Evolutionary conservation across 208 protist genomes (phyloP), one percentile per base, ranked within the genome.

Genomic region (Trypanosoma grayi): DNA sequence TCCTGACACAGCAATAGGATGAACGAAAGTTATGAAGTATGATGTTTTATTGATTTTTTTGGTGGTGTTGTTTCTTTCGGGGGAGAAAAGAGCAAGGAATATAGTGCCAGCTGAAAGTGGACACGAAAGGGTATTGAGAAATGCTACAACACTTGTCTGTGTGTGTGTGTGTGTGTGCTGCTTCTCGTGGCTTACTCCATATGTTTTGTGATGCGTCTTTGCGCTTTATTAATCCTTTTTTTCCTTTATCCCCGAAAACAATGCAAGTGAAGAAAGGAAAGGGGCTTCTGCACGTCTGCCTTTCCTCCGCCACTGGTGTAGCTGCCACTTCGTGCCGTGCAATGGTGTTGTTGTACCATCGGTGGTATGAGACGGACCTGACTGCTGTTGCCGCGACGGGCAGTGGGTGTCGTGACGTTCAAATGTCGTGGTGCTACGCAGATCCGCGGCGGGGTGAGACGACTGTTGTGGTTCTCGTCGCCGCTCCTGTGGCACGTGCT

Each of bases 401-500:
- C 28, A n/a, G 56, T 27, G 33, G 41, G 28, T 59, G 54, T 39
- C 56, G 66, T 34, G 51, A 72, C 5, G 52, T 59, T 0, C 36
- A 51, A 39, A 65, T 72, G 57, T 64, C 66, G 31, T 72, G 66
- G 66, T 60, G 57, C 0, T 25, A 65, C 44, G 46, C 57, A 20
- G 51, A 72, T 34, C 50, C 66, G 34, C 36, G 13, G 0, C 27
- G 1, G 20, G 53, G 55, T 1, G 66, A 72, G 40, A 72, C 66
- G 2, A 25, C 36, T 27, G 1, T 67, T 25, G 50, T 65, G 27
- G 25, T 65, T 43, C 41, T 72, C 20, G 57, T 72, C 45, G 8
- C 43, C 14, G 47, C 56, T 16, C 31, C 50, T 16, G 9, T 51
- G 25, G n/a, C 51, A 16, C 13, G 27, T 39, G 11, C 45, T 9